Evolutionary conservation across 148 eudicot species (phyloP).

Genomic region (Nepenthes mirabilis): DNA sequence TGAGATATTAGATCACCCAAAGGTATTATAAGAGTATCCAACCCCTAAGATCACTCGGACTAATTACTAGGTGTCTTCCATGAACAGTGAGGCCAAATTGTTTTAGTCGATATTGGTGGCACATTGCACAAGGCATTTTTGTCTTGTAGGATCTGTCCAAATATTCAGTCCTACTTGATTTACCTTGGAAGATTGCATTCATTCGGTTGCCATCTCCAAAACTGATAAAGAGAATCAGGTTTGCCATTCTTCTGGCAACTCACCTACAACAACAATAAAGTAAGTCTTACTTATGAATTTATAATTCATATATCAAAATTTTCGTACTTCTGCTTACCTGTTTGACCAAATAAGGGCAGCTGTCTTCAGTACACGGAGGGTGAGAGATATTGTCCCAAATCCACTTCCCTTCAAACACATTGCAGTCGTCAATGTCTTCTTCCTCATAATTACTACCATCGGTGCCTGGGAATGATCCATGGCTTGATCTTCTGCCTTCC

Average conservation of each 20-base stretch:
- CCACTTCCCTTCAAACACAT: conserved; percentile 50
- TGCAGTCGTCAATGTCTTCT: conserved; percentile 63
- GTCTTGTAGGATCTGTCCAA: too few species aligned
- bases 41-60: too few species aligned
- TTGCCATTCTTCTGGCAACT: conserved; percentile 77
- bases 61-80: too few species aligned
- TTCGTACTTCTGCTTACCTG: conserved; percentile 11
- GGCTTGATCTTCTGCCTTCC: conserved; percentile 1
- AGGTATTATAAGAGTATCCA: too few species aligned
- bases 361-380: conserved; percentile 56
- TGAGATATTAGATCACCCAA: too few species aligned
- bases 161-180: neutral
- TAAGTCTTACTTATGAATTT: too few species aligned
- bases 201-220: conserved; percentile 88
- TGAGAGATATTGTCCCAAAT: conserved; percentile 43
- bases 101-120: too few species aligned
- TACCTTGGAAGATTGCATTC: conserved; percentile 86
- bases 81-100: too few species aligned
- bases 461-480: too few species aligned
- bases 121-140: too few species aligned
- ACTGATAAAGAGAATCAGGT: conserved; percentile 59
- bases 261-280: conserved; percentile 6
- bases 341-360: conserved; percentile 62
- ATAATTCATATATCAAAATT: too few species aligned
- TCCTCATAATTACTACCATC: conserved; percentile 19